Percentiles rank a stretch among this genome's conserved stretches.
These are phyloP conservation scores for Penicillium sp. DNA, from an alignment of 2,329 filamentous ascomycete species.

Conservation along the genomic window DNA sequence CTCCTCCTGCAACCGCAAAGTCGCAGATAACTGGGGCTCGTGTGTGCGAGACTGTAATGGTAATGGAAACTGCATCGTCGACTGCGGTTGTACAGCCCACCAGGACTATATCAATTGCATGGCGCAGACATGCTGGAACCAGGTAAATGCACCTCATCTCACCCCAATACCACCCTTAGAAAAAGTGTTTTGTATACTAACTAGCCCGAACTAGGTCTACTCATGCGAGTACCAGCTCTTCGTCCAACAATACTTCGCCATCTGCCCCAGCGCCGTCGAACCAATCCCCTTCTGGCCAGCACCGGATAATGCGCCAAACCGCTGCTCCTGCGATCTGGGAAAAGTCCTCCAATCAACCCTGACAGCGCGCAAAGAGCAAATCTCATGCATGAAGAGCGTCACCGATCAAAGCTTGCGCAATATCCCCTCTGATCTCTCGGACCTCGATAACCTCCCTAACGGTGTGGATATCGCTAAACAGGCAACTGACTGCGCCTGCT, in stretches of 20 bases:
- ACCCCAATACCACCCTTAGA: background rate
- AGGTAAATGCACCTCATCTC: slow-evolving; percentile 22
- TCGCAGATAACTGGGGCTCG: slow-evolving; percentile 23
- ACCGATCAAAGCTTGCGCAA: slow-evolving; percentile 16
- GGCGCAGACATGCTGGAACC: slow-evolving; percentile 45
- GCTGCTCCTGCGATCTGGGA: slow-evolving; percentile 45
- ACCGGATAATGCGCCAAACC: slow-evolving; percentile 37
- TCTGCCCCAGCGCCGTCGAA: slow-evolving; percentile 34
- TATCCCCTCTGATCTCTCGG: slow-evolving; percentile 6
- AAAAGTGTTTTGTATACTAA: no score
- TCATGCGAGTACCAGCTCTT: slow-evolving; percentile 47
- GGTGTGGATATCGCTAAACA: slow-evolving; percentile 25
- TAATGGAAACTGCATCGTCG: slow-evolving; percentile 24
- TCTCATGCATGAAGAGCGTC: slow-evolving; percentile 25
- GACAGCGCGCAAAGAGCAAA: slow-evolving; percentile 22
- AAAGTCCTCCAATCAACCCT: slow-evolving; percentile 29
- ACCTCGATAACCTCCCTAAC: slow-evolving; percentile 25
- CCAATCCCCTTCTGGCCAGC: slow-evolving; percentile 46
- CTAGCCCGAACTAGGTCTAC: no score
- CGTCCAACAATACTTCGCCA: slow-evolving; percentile 38
- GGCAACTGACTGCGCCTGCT: slow-evolving; percentile 40
- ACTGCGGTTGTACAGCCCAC: slow-evolving; percentile 29
- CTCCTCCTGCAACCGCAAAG: slow-evolving; percentile 25
- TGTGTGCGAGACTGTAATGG: slow-evolving; percentile 26
- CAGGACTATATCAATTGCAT: slow-evolving; percentile 43